These are phyloP conservation scores for Cryptococcus sp. DNA, from an alignment of 1,284 basidiomycete species.

Conservation along the genomic window DNA sequence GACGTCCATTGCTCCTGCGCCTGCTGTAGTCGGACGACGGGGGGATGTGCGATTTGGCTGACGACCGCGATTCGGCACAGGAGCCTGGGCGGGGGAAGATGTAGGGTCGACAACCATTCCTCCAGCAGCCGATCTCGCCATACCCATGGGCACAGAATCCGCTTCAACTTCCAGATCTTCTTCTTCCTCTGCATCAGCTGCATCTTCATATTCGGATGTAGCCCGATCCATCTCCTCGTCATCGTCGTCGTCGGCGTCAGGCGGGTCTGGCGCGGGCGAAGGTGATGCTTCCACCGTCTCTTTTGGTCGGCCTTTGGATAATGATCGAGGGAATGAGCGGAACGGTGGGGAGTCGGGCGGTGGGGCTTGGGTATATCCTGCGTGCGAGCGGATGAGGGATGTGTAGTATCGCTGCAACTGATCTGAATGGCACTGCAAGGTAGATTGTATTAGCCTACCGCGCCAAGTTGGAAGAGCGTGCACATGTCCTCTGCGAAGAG, in stretches of 20 bases:
- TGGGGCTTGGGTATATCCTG: constrained; percentile 45
- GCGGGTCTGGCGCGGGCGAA: background rate
- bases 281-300: constrained; percentile 1
- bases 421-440: constrained; percentile 49
- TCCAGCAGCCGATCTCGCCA: background rate
- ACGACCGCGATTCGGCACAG: no score
- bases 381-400: constrained; percentile 53
- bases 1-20: background rate
- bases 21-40: no score
- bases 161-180: constrained; percentile 4
- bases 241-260: constrained; percentile 6
- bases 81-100: background rate
- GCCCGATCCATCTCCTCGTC: constrained; percentile 15
- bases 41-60: no score
- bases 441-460: constrained; percentile 2
- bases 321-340: constrained; percentile 39
- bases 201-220: constrained; percentile 4
- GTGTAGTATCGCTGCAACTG: constrained; percentile 54
- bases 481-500: no score
- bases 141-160: background rate
- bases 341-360: constrained; percentile 42
- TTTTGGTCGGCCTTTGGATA: constrained; percentile 19
- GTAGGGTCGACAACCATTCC: constrained; percentile 22
- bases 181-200: constrained; percentile 5
- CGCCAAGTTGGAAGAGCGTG: no score